Base-by-base conservation (phyloP, 106 monocot species). In the Phalaenopsis aphrodite region DNA sequence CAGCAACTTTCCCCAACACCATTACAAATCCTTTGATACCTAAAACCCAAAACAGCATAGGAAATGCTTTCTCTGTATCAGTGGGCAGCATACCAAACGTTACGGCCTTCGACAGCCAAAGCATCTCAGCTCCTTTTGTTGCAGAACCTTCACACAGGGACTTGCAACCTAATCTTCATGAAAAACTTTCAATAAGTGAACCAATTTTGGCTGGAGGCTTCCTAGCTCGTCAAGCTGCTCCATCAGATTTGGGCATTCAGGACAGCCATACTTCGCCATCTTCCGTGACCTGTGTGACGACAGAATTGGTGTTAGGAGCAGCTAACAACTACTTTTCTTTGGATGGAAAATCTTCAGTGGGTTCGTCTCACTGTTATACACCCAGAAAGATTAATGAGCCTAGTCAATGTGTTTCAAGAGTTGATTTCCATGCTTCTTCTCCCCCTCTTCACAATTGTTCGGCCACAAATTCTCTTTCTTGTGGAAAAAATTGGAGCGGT, bases 231-330 rank as follows among this genome's bases (percentile, higher is more conserved):
- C 84, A 79, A 75, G 46, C 43, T 64, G 47, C 49, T 55, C 68
- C 30, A 67, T 83, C 86, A 41, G 83, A 80, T 58, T 39, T 67
- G 18, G 76, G 72, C 47, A 65, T 77, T 42, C 81, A 47, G 39
- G 86, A 88, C 37, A 86, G 84, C 18, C 81, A 65, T 78, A 81
- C 75, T 77, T 93, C 89, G 41, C 91, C 88, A 78, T 80, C 84
- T 36, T 93, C 89, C 52, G 83, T 83, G 23, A 85, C 84, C 57
- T 86, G 94, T 52, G 91, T 99, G 18, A 86, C 85, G 17, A 97
- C 97, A 55, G 97, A 97, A 86, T 83, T 97, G 85, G 86, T 84
- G 36, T 78, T 97, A 55, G 94, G 86, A 55, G 90, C 86, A 77
- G 77, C 55, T 77, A 58, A 65, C 64, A 81, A 79, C 47, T 78